Conservation (phyloP, 2,329 filamentous ascomycete genomes). For the Metarhizium rileyi region DNA sequence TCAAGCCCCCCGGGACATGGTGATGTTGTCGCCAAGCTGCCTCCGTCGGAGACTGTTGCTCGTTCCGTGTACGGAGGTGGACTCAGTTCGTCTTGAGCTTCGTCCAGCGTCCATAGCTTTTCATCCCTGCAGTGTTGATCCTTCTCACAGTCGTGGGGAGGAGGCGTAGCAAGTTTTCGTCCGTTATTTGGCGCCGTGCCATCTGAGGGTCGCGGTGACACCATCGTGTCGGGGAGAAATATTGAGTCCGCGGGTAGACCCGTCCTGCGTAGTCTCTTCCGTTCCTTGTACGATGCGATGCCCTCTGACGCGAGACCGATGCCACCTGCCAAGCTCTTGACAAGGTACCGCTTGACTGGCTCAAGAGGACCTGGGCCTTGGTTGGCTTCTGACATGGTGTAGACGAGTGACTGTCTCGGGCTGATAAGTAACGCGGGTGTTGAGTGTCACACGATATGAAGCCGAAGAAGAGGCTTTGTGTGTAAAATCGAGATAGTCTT, state of each 20-base stretch:
- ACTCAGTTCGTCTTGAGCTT: background rate
- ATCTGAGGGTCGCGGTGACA: background rate
- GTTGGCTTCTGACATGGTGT: slow-evolving; percentile 1
- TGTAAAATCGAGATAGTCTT: background rate
- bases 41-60: background rate
- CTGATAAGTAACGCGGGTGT: background rate
- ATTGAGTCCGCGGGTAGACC: background rate
- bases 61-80: background rate
- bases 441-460: background rate
- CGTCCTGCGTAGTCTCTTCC: background rate
- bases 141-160: background rate
- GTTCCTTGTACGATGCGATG: background rate
- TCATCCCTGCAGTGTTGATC: background rate
- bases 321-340: background rate
- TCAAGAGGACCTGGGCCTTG: background rate
- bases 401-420: too few species aligned
- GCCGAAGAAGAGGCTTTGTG: too few species aligned
- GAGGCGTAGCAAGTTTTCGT: background rate
- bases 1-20: background rate
- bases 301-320: background rate
- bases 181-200: background rate
- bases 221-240: background rate
- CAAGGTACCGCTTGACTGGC: slow-evolving; percentile 1
- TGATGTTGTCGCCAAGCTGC: background rate
- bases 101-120: background rate